Percentiles rank a stretch among this genome's conserved stretches.
phyloP scores from a whole-genome alignment of 1,139 yeast genomes.

The Candida frijolesensis region DNA sequence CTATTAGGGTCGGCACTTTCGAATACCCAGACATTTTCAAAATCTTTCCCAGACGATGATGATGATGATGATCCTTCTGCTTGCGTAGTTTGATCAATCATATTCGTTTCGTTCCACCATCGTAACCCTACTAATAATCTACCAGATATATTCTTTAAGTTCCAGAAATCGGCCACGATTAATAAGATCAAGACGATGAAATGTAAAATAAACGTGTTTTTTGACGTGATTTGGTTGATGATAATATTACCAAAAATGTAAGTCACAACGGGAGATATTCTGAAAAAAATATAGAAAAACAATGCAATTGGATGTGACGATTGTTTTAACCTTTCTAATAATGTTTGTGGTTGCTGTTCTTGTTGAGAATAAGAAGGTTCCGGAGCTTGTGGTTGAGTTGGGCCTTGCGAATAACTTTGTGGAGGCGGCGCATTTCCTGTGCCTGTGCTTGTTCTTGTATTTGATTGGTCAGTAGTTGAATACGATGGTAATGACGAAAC shows the following conservation, averaged over 20 bases:
- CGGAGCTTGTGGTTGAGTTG: constrained; percentile 4
- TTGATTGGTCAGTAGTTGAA: not conserved
- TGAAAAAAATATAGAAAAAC: constrained; percentile 60
- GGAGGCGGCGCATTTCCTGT: constrained; percentile 7
- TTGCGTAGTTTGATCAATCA: constrained; percentile 24
- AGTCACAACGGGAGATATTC: constrained; percentile 63
- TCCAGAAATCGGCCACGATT: constrained; percentile 91
- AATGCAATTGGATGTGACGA: constrained; percentile 87
- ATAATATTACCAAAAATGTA: constrained; percentile 74
- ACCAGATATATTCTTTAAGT: constrained; percentile 88
- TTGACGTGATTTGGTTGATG: constrained; percentile 36
- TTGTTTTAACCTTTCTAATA: constrained; percentile 36
- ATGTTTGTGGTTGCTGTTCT: constrained; percentile 15
- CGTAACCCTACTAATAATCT: constrained; percentile 86
- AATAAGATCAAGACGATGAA: constrained; percentile 77
- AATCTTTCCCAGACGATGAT: constrained; percentile 19
- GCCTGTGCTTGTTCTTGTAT: constrained; percentile 2
- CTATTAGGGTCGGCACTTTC: constrained; percentile 84
- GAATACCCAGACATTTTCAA: constrained; percentile 82
- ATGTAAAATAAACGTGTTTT: constrained; percentile 67
- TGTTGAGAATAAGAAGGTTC: constrained; percentile 11
- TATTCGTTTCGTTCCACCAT: constrained; percentile 85
- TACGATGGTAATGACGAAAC: constrained; percentile 10
- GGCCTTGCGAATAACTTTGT: constrained; percentile 7
- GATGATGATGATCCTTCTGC: constrained; percentile 32